Percentiles rank a stretch among this genome's conserved stretches.
Conservation (phyloP, 345 rosid species). For the Arabidopsis arenosa region DNA sequence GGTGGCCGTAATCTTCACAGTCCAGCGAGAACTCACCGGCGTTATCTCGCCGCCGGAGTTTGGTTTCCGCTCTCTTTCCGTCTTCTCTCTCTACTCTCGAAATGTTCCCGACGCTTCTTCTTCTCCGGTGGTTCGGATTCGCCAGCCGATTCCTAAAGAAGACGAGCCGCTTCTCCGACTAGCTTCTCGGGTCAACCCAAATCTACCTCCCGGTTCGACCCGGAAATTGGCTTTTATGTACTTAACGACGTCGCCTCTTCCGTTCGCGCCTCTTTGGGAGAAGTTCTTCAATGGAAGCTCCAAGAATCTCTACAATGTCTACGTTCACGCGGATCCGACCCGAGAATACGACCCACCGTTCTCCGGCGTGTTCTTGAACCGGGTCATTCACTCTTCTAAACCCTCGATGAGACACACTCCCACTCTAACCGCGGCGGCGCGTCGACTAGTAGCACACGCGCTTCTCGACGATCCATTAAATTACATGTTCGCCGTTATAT, state of each 20-base stretch:
- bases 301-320: constrained; percentile 58
- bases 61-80: constrained; percentile 16
- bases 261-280: constrained; percentile 73
- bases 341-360: constrained; percentile 52
- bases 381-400: constrained; percentile 67
- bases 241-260: constrained; percentile 69
- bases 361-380: constrained; percentile 59
- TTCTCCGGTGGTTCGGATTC: constrained; percentile 12
- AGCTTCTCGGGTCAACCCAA: constrained; percentile 57
- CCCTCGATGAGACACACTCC: constrained; percentile 60
- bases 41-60: constrained; percentile 30
- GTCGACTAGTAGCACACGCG: constrained; percentile 71
- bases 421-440: constrained; percentile 72
- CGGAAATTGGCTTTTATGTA: constrained; percentile 78
- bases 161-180: constrained; percentile 55
- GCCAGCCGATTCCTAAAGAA: constrained; percentile 46
- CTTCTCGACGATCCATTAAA: constrained; percentile 63
- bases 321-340: constrained; percentile 74
- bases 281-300: constrained; percentile 55
- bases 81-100: constrained; percentile 33
- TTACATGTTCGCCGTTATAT: constrained; percentile 70
- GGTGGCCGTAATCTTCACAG: constrained; percentile 61
- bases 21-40: constrained; percentile 44
- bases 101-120: constrained; percentile 28
- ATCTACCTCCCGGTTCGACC: constrained; percentile 41